Base-by-base conservation (phyloP, 208 protist genomes). In the Crithidia fasciculata region DNA sequence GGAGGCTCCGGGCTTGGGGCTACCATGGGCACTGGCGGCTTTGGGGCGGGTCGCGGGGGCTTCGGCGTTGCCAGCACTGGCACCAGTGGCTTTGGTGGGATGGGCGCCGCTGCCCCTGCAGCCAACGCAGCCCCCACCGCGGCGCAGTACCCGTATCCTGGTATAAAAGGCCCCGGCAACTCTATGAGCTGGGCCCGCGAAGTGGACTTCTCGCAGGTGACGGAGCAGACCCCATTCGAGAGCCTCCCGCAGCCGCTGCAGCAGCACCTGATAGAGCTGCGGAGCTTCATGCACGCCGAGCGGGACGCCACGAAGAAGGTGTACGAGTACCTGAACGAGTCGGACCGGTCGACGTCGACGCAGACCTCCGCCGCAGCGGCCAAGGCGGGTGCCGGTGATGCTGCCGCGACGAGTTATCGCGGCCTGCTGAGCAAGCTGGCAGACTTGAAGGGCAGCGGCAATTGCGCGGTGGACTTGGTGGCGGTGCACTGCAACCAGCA, bases 201-300 rank as follows among this genome's bases (percentile, higher is more conserved):
- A 40, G 86, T 96, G 5, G 87, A 96, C 66, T 87, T 96, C 62
- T 85, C 85, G 16, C 78, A 84, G 28, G 79, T 96, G 67, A 91
- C 73, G 49, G 89, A 92, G 69, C 82, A 88, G 77, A 85, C 84
- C 5, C 45, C 71, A 43, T 94, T 96, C 72, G 83, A 91, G 54
- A 79, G 83, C 10, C 79, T 96, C 2, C 89, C 91, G 36, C 76
- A 72, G 40, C 67, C 80, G 39, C 75, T 96, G 53, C 89, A 94
- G 80, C 80, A 91, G 57, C 89, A 94, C 58, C 68, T 96, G 36
- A 85, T 91, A 60, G 89, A 92, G 54, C 71, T 95, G 52, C 85
- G 84, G 41, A 84, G 79, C 60, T 95, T 95, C 76, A 89, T 91
- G 73, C 70, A 91, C 61, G 71, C 75, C 45, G 91, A 95, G 68